Conservation (phyloP, 192 early-diverging fungal species). For the Coemansia sp. region DNA sequence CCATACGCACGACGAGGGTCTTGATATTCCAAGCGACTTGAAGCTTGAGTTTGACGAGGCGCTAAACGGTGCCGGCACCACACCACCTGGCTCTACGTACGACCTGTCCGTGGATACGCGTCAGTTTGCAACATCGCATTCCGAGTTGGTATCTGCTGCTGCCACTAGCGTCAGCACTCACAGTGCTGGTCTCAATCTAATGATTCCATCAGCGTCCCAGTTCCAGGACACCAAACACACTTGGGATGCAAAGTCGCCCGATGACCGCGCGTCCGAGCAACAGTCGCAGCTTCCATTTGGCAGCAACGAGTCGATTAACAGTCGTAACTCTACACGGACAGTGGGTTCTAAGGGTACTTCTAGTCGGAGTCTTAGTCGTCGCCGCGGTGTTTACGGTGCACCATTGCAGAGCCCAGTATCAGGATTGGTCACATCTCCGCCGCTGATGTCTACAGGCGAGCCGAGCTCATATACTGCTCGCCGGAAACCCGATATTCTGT, state of each 20-base stretch:
- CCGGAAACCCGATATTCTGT: conserved; percentile 27
- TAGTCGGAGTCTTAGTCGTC: conserved; percentile 17
- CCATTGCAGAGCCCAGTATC: conserved; percentile 19
- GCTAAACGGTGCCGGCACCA: conserved; percentile 27
- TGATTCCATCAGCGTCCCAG: conserved; percentile 25
- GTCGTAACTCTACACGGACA: conserved; percentile 18
- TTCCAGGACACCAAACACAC: conserved; percentile 14
- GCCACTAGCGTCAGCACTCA: conserved; percentile 11
- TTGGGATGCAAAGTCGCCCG: conserved; percentile 43
- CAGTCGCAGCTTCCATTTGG: conserved; percentile 8
- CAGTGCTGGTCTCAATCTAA: conserved; percentile 29
- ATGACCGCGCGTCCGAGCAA: conserved; percentile 7
- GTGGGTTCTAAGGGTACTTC: conserved; percentile 1
- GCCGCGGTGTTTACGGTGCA: conserved; percentile 38
- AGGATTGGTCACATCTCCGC: neutral
- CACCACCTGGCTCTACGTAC: conserved; percentile 28
- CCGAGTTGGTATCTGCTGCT: conserved; percentile 9
- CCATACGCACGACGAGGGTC: conserved; percentile 19
- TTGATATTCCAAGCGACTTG: conserved; percentile 45
- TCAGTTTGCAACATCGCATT: conserved; percentile 3
- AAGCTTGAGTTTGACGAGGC: conserved; percentile 52
- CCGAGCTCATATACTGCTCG: neutral
- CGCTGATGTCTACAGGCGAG: conserved; percentile 10
- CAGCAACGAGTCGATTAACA: conserved; percentile 25
- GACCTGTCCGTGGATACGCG: conserved; percentile 19